Conservation (phyloP, 371 early-diverging fungal species). For the Lichtheimia corymbifera region DNA sequence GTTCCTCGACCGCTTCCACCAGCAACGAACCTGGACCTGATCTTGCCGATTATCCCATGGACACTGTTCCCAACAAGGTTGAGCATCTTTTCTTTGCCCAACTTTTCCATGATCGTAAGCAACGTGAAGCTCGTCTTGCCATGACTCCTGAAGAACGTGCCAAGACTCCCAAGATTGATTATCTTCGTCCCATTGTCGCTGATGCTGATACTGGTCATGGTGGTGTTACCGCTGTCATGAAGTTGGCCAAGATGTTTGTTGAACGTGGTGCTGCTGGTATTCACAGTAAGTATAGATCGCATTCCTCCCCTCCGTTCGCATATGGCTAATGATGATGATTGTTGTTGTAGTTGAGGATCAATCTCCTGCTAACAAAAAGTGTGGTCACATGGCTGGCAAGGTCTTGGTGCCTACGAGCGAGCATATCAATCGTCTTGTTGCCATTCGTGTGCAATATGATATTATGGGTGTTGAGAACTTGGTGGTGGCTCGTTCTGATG, state of each 20-base stretch:
- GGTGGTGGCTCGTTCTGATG: conserved; percentile 95
- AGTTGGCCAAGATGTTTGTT: conserved; percentile 87
- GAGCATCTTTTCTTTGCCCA: conserved; percentile 98
- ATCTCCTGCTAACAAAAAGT: conserved; percentile 96
- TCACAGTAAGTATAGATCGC: conserved; percentile 3
- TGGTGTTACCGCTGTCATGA: conserved; percentile 86
- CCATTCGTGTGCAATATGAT: conserved; percentile 96
- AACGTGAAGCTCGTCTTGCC: conserved; percentile 85
- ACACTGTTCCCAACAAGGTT: conserved; percentile 98
- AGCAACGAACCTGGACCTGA: conserved; percentile 99
- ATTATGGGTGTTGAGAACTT: conserved; percentile 97
- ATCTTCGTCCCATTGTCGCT: conserved; percentile 94
- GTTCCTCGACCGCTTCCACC: conserved; percentile 95
- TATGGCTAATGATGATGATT: not conserved
- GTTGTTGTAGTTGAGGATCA: conserved; percentile 89
- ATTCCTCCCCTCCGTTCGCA: too few relatives aligned
- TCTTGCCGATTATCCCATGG: conserved; percentile 98
- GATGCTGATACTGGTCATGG: conserved; percentile 98
- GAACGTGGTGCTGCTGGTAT: conserved; percentile 77
- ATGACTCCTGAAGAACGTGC: conserved; percentile 72
- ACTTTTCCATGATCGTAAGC: conserved; percentile 97
- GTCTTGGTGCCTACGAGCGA: conserved; percentile 96
- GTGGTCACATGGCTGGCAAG: conserved; percentile 99
- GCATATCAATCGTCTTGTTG: conserved; percentile 96
- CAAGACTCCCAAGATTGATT: conserved; percentile 81